Conservation (phyloP, 306 rosid genomes). For the Dryas drummondii region DNA sequence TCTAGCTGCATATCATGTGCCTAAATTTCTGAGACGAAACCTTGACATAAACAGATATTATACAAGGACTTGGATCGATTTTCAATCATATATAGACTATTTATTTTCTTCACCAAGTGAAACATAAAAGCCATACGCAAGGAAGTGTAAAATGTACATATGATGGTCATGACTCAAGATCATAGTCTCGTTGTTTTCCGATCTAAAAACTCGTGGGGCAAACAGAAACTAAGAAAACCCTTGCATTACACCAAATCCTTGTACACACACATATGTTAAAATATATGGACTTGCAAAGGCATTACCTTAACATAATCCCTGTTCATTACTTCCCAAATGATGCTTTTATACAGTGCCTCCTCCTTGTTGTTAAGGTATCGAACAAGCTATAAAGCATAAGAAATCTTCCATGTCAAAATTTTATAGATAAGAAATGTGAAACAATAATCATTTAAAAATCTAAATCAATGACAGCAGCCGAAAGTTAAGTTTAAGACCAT, state of each 20-base stretch:
- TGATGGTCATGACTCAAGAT: background rate
- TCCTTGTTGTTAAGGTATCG: conserved; percentile 7
- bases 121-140: background rate
- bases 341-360: conserved; percentile 7
- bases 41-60: too few species aligned
- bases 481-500: conserved; percentile 3
- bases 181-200: background rate
- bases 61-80: too few species aligned
- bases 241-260: background rate
- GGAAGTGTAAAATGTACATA: background rate
- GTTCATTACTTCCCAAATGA: conserved; percentile 20
- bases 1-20: too few species aligned
- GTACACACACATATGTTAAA: background rate
- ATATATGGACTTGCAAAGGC: background rate
- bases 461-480: background rate
- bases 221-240: background rate
- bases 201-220: background rate
- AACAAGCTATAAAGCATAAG: background rate
- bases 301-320: conserved; percentile 2
- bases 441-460: background rate
- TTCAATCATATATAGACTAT: too few species aligned
- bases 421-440: background rate
- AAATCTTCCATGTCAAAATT: background rate
- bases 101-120: background rate
- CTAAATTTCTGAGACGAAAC: too few species aligned